Percentiles rank a stretch among this genome's conserved stretches.
These are phyloP conservation scores for Gaultheria prostrata DNA, from an alignment of 148 eudicot species.

Conservation along the genomic window DNA sequence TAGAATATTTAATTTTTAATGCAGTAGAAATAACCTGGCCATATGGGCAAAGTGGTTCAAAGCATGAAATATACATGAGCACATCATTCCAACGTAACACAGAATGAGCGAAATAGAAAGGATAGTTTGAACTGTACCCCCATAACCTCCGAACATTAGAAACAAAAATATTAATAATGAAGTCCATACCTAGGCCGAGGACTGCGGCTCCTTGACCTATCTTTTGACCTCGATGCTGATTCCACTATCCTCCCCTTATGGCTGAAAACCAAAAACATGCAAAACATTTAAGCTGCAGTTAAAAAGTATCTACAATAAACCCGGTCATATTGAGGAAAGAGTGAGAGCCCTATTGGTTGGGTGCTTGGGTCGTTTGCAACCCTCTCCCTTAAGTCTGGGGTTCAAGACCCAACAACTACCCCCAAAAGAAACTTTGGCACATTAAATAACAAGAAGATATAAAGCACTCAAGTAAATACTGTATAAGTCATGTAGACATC, in stretches of 20 bases:
- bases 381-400: background rate
- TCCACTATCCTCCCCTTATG: conserved; percentile 49
- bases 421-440: background rate
- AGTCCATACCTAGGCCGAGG: conserved; percentile 65
- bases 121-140: background rate
- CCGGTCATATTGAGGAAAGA: background rate
- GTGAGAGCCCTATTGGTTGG: conserved; percentile 1
- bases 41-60: background rate
- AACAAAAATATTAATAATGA: background rate
- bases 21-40: background rate
- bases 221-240: conserved; percentile 32
- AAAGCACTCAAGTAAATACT: background rate
- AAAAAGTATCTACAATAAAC: background rate
- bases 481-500: background rate
- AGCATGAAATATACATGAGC: background rate
- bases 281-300: conserved; percentile 8
- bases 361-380: background rate
- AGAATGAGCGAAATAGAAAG: background rate
- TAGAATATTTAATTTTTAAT: background rate
- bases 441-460: conserved; percentile 5
- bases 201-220: conserved; percentile 61
- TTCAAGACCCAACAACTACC: background rate
- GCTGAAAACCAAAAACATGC: conserved; percentile 38
- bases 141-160: background rate
- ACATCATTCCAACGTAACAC: background rate